Evolutionary conservation across 352 stramenopile genomes (phyloP).

Genomic region (Phytopythium montanum): DNA sequence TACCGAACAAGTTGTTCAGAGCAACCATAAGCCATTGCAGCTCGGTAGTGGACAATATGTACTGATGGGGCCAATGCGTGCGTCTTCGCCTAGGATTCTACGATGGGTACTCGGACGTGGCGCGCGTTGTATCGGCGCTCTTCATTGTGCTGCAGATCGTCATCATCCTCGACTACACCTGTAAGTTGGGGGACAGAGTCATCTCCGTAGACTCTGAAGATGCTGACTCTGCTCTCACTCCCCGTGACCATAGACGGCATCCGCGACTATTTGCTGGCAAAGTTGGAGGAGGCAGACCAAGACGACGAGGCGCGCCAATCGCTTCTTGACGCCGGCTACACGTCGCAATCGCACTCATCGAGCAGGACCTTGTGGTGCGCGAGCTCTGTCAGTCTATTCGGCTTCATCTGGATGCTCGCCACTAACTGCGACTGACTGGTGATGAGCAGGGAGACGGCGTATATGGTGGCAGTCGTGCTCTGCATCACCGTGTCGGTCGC

Average conservation of each 20-base stretch:
- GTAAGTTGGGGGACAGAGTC: conserved; percentile 33
- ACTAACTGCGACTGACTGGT: background rate
- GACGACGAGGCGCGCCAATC: conserved; percentile 50
- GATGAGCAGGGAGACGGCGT: conserved; percentile 43
- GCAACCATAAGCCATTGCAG: too few relatives aligned
- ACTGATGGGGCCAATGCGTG: background rate
- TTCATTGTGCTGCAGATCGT: conserved; percentile 80
- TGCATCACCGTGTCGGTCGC: conserved; percentile 26
- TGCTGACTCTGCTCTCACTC: background rate
- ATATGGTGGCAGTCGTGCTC: conserved; percentile 42
- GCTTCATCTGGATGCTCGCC: background rate
- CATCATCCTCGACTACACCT: conserved; percentile 77
- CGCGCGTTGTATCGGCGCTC: conserved; percentile 47
- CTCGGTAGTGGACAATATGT: conserved; percentile 15
- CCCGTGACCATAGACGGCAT: conserved; percentile 44
- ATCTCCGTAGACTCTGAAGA: background rate
- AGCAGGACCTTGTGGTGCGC: conserved; percentile 4
- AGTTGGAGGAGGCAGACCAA: conserved; percentile 58
- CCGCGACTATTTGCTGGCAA: conserved; percentile 58
- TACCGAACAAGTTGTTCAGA: conserved; percentile 10
- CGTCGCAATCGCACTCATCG: conserved; percentile 3
- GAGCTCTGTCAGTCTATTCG: background rate
- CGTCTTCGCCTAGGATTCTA: conserved; percentile 46
- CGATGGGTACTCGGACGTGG: conserved; percentile 55
- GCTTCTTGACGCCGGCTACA: conserved; percentile 24